phyloP scores from a whole-genome alignment of 1,284 basidiomycete species.

The Meripilus lineatus region DNA sequence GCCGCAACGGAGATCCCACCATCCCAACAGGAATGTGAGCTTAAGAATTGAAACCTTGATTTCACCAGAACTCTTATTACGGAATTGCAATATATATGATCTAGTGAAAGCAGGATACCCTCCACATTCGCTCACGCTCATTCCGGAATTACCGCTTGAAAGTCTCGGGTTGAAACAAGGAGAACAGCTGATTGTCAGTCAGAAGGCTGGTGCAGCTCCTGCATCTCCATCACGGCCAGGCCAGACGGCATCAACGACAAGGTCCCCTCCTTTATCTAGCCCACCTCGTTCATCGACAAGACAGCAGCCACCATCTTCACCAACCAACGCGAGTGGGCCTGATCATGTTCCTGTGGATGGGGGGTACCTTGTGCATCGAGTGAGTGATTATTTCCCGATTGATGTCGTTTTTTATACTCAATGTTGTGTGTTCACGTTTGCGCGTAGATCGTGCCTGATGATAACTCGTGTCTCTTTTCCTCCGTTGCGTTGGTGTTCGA shows the following conservation, averaged over 20 bases:
- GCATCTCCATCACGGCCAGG: slow-evolving; percentile 14
- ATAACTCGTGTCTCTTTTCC: slow-evolving; percentile 91
- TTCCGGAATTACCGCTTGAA: slow-evolving; percentile 67
- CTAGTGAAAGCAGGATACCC: slow-evolving; percentile 86
- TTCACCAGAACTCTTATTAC: slow-evolving; percentile 3
- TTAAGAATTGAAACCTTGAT: slow-evolving; percentile 1
- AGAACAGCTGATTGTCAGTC: slow-evolving; percentile 80
- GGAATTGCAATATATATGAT: not conserved
- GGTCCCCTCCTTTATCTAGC: slow-evolving; percentile 10
- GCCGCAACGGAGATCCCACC: slow-evolving; percentile 66
- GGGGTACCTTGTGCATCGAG: slow-evolving; percentile 67
- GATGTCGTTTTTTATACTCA: slow-evolving; percentile 1
- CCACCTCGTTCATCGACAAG: slow-evolving; percentile 15
- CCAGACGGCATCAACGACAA: slow-evolving; percentile 4
- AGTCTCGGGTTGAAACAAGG: slow-evolving; percentile 73
- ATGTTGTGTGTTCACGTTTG: slow-evolving; percentile 8
- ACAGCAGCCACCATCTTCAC: slow-evolving; percentile 9
- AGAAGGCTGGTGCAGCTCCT: slow-evolving; percentile 28
- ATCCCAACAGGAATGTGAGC: slow-evolving; percentile 72
- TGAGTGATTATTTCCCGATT: slow-evolving; percentile 27
- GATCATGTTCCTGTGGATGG: slow-evolving; percentile 57
- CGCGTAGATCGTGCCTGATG: slow-evolving; percentile 82
- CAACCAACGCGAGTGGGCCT: slow-evolving; percentile 32
- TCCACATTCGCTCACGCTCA: slow-evolving; percentile 62
- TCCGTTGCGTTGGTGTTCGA: slow-evolving; percentile 82